phyloP scores from a whole-genome alignment of 306 rosid genomes.

The Gastrolobium villosum region DNA sequence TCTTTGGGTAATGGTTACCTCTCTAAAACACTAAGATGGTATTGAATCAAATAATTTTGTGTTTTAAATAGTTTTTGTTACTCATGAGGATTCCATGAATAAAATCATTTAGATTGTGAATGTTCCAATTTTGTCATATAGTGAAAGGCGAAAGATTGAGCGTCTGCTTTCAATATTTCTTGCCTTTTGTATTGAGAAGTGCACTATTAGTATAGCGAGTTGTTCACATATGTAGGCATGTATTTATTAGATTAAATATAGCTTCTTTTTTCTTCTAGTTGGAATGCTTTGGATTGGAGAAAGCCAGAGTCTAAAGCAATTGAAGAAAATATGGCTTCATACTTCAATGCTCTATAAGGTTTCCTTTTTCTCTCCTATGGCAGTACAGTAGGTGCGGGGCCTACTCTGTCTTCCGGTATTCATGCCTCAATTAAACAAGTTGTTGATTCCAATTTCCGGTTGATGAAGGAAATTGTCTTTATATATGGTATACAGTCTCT shows the following conservation, averaged over 20 bases:
- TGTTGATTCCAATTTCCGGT: slow-evolving; percentile 79
- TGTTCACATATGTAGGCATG: not conserved
- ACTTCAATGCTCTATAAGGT: slow-evolving; percentile 80
- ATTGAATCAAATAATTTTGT: not conserved
- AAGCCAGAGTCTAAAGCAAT: slow-evolving; percentile 61
- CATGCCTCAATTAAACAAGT: slow-evolving; percentile 75
- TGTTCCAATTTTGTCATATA: not conserved
- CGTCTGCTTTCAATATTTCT: slow-evolving; percentile 1
- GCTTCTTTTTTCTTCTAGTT: slow-evolving; percentile 57
- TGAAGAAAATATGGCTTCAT: slow-evolving; percentile 80
- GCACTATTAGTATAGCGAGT: not conserved
- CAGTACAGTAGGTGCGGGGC: slow-evolving; percentile 78
- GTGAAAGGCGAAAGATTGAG: not conserved
- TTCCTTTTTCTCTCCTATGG: slow-evolving; percentile 88
- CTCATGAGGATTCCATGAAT: not conserved
- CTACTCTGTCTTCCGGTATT: slow-evolving; percentile 72
- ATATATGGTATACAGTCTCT: slow-evolving; percentile 62
- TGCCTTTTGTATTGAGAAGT: too few species aligned
- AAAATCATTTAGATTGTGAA: not conserved
- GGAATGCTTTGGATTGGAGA: slow-evolving; percentile 97
- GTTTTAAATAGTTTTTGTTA: not conserved
- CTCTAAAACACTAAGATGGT: not conserved
- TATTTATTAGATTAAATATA: slow-evolving; percentile 22
- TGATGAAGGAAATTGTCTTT: slow-evolving; percentile 75
- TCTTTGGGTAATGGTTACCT: not conserved